These are phyloP conservation scores for Fusarium avenaceum DNA, from an alignment of 2,329 filamentous ascomycete species.

Conservation along the genomic window DNA sequence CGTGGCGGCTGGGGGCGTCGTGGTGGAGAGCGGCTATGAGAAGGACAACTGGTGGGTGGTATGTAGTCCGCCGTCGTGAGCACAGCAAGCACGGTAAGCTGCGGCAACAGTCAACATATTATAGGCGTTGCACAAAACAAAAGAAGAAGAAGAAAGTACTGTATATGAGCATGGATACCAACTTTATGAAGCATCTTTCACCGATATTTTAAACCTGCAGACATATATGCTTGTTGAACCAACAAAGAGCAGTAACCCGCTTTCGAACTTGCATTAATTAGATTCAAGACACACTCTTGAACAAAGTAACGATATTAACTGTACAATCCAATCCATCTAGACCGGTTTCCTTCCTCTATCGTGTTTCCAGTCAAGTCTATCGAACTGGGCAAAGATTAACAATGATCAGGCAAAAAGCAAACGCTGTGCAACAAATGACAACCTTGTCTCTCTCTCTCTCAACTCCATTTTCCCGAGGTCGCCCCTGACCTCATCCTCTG, in stretches of 20 bases:
- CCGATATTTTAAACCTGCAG: constrained; percentile 6
- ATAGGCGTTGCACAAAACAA: constrained; percentile 22
- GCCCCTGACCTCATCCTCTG: constrained; percentile 27
- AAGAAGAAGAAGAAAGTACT: background rate
- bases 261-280: constrained; percentile 20
- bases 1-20: constrained; percentile 76
- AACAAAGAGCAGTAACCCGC: constrained; percentile 18
- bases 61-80: constrained; percentile 52
- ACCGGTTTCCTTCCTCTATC: constrained; percentile 37
- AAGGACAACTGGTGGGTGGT: constrained; percentile 99
- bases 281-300: constrained; percentile 14
- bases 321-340: constrained; percentile 39
- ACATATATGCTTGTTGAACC: constrained; percentile 23
- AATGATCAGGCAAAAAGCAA: constrained; percentile 23
- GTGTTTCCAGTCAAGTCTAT: constrained; percentile 29
- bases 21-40: constrained; percentile 89
- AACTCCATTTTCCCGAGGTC: constrained; percentile 38
- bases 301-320: constrained; percentile 38
- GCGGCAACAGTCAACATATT: constrained; percentile 10
- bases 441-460: constrained; percentile 25
- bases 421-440: constrained; percentile 27
- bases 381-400: constrained; percentile 21
- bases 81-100: constrained; percentile 21
- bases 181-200: constrained; percentile 15
- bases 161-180: constrained; percentile 16